Conservation (phyloP, 2,329 filamentous ascomycete genomes). For the Fusarium pseudograminearum region DNA sequence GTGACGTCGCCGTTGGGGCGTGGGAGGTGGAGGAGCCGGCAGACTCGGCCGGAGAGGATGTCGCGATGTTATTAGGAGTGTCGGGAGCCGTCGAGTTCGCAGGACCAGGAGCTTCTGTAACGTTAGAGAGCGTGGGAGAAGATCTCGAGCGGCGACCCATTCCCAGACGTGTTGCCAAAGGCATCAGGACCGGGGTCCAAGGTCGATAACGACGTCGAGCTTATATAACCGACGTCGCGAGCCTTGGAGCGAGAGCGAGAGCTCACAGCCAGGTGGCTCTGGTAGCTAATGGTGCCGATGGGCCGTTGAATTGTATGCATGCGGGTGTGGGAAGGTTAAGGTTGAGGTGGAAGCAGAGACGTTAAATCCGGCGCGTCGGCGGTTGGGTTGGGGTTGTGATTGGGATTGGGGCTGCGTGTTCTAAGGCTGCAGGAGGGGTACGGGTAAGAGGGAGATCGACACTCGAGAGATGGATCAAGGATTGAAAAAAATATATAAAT, state of each 20-base stretch:
- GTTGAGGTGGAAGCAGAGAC: slow-evolving; percentile 22
- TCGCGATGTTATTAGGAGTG: slow-evolving; percentile 54
- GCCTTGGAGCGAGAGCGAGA: slow-evolving; percentile 35
- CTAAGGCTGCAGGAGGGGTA: slow-evolving; percentile 34
- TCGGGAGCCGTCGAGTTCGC: slow-evolving; percentile 53
- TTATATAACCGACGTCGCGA: slow-evolving; percentile 38
- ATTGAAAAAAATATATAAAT: slow-evolving; percentile 2
- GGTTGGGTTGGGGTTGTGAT: slow-evolving; percentile 3
- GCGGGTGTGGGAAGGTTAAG: slow-evolving; percentile 25
- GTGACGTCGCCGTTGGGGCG: slow-evolving; percentile 36
- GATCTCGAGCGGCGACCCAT: slow-evolving; percentile 48
- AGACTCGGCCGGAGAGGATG: slow-evolving; percentile 49
- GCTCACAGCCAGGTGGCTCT: slow-evolving; percentile 27
- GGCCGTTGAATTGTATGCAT: slow-evolving; percentile 31
- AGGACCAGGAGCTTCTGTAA: slow-evolving; percentile 55
- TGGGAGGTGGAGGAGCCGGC: slow-evolving; percentile 53
- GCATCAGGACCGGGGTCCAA: slow-evolving; percentile 45
- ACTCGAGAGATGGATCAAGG: slow-evolving; percentile 18
- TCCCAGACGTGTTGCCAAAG: slow-evolving; percentile 47
- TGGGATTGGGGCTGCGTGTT: slow-evolving; percentile 29
- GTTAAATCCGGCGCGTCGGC: slow-evolving; percentile 31
- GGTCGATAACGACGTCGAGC: slow-evolving; percentile 41
- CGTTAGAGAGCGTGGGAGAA: slow-evolving; percentile 54
- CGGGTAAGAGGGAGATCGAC: slow-evolving; percentile 19
- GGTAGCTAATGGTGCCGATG: slow-evolving; percentile 23